These are phyloP conservation scores for Biscutella laevigata DNA, from an alignment of 441 rosid species.

Conservation along the genomic window DNA sequence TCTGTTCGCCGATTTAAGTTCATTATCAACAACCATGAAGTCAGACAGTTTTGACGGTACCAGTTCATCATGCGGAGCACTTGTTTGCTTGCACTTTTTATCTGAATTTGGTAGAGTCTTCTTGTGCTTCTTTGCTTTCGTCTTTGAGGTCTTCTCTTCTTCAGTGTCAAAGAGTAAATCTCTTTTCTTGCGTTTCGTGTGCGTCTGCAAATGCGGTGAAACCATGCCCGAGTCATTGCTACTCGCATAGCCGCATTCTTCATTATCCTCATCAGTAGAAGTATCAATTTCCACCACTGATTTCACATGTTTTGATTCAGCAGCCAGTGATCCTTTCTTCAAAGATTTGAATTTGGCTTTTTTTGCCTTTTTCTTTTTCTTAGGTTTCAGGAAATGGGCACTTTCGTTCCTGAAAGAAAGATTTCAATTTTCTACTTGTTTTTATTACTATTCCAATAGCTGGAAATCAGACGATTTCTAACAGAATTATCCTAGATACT, in stretches of 20 bases:
- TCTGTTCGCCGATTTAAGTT: slow-evolving; percentile 54
- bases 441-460: not conserved
- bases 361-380: slow-evolving; percentile 84
- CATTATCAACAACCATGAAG: slow-evolving; percentile 43
- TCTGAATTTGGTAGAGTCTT: slow-evolving; percentile 40
- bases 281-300: slow-evolving; percentile 46
- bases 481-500: slow-evolving; percentile 5
- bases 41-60: slow-evolving; percentile 33
- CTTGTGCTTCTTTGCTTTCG: slow-evolving; percentile 74
- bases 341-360: slow-evolving; percentile 90
- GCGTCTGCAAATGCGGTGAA: slow-evolving; percentile 38
- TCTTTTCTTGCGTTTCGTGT: slow-evolving; percentile 64
- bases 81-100: slow-evolving; percentile 32
- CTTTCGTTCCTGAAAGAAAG: slow-evolving; percentile 48
- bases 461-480: not conserved
- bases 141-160: slow-evolving; percentile 46
- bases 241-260: slow-evolving; percentile 31
- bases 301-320: slow-evolving; percentile 53
- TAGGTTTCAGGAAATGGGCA: slow-evolving; percentile 46
- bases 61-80: slow-evolving; percentile 40
- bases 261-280: slow-evolving; percentile 47
- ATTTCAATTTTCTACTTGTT: not conserved
- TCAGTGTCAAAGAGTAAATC: slow-evolving; percentile 38
- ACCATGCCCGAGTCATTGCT: slow-evolving; percentile 41
- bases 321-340: slow-evolving; percentile 76